Evolutionary conservation across 2,329 filamentous ascomycete species (phyloP), one percentile per base, ranked within the genome.

Genomic region (Cladosporium colombiae): DNA sequence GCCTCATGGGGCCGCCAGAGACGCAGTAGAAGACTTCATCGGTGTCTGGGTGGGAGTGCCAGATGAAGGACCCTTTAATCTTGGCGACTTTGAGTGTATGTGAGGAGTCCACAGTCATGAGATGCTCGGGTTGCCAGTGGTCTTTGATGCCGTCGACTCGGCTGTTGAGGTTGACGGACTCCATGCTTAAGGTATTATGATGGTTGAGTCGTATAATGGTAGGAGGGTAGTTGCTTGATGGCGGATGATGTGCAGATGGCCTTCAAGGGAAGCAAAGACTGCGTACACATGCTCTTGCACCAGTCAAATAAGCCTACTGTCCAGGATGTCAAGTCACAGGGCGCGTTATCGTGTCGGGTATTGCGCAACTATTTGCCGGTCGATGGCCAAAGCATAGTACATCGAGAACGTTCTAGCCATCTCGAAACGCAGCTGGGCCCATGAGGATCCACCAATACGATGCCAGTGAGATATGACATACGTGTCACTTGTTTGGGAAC

Each of bases 1-100:
- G 57, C 11, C 21, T 62, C 33, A 71, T 53, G 5, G 68, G 68
- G 0, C 67, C 70, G 10, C 79, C 80, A 0, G 74, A 75, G 0
- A 81, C 62, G 7, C 79, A 65, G 53, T 80, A 80, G 61, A 81
- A 81, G 1, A 80, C 67, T 33, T 81, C 79, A 53, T 81, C 80
- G 1, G 78, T 78, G 6, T 79, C 74, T 0, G 76, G 76, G 53
- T 81, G 80, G 0, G 77, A 71, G 58, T 81, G 80, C 74, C 78
- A 81, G 25, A 81, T 75, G 52, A 81, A 81, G 14, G 70, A 68
- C 1, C 78, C 79, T 64, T 79, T 73, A 6, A 80, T 74, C 27
- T 78, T 79, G 60, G 77, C 79, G 52, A 81, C 71, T 68, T 81
- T 79, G 59, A 81, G 74, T 31, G 81, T 77, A 25, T 78, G 57